phyloP scores from a whole-genome alignment of 1,284 basidiomycete genomes.

The Lentinula novae-zelandiae region DNA sequence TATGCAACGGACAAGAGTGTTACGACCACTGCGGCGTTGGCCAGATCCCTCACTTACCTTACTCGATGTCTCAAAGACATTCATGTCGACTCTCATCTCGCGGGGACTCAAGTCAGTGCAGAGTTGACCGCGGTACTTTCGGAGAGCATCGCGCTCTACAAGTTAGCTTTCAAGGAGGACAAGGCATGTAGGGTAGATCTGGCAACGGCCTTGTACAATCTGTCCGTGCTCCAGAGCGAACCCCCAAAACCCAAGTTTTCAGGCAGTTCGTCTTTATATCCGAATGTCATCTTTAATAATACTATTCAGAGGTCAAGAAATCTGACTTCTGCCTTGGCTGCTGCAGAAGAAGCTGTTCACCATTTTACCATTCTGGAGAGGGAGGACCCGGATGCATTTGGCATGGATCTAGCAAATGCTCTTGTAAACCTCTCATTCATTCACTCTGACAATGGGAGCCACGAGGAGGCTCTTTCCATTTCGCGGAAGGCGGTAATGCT shows the following conservation, averaged over 20 bases:
- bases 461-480: slow-evolving; percentile 8
- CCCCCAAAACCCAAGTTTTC: not conserved
- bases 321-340: slow-evolving; percentile 6
- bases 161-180: slow-evolving; percentile 10
- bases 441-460: slow-evolving; percentile 10
- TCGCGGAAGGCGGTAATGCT: slow-evolving; percentile 12
- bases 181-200: slow-evolving; percentile 13
- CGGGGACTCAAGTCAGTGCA: not conserved
- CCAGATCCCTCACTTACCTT: slow-evolving; percentile 14
- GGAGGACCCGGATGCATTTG: slow-evolving; percentile 12
- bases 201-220: slow-evolving; percentile 14
- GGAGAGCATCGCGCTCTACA: slow-evolving; percentile 14
- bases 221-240: slow-evolving; percentile 11
- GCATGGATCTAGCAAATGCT: slow-evolving; percentile 14
- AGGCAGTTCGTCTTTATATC: not conserved
- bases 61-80: slow-evolving; percentile 12
- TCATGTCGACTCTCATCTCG: slow-evolving; percentile 5
- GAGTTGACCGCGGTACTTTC: slow-evolving; percentile 6
- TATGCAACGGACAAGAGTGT: slow-evolving; percentile 4
- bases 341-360: slow-evolving; percentile 15
- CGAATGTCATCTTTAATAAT: not conserved
- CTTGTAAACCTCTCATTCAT: slow-evolving; percentile 12
- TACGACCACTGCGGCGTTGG: slow-evolving; percentile 8
- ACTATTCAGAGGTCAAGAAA: not conserved
- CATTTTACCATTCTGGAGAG: slow-evolving; percentile 13